phyloP scores from a whole-genome alignment of 345 rosid species.

The Salix caprea region DNA sequence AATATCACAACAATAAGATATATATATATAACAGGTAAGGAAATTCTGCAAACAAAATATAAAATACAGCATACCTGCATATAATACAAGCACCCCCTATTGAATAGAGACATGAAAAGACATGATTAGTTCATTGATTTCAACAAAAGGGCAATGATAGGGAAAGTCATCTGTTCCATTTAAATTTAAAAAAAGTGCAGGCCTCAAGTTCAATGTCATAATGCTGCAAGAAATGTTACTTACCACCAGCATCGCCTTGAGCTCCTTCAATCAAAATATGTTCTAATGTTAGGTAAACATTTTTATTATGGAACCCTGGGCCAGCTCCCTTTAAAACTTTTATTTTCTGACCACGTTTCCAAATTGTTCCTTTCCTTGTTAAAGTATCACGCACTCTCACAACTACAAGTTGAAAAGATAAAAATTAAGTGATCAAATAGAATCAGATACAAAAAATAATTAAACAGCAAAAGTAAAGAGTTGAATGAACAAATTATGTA shows the following conservation, averaged over 20 bases:
- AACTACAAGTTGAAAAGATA: slow-evolving; percentile 31
- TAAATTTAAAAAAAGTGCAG: not conserved
- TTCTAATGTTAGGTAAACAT: slow-evolving; percentile 59
- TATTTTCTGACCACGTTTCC: slow-evolving; percentile 60
- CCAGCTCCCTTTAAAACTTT: slow-evolving; percentile 68
- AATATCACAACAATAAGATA: not conserved
- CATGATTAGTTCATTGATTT: slow-evolving; percentile 1
- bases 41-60: not conserved
- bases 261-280: slow-evolving; percentile 65
- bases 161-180: not conserved
- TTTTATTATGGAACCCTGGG: slow-evolving; percentile 38
- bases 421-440: not conserved
- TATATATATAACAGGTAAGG: not conserved
- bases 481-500: not conserved
- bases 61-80: slow-evolving; percentile 51
- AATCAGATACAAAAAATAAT: not conserved
- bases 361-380: slow-evolving; percentile 39
- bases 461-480: not conserved
- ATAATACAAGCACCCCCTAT: slow-evolving; percentile 65
- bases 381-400: slow-evolving; percentile 52
- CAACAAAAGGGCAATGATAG: not conserved
- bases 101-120: slow-evolving; percentile 6
- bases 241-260: slow-evolving; percentile 70
- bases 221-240: slow-evolving; percentile 8
- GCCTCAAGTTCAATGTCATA: not conserved